Conservation (phyloP, 352 stramenopile species). For the Pythium oligandrum region DNA sequence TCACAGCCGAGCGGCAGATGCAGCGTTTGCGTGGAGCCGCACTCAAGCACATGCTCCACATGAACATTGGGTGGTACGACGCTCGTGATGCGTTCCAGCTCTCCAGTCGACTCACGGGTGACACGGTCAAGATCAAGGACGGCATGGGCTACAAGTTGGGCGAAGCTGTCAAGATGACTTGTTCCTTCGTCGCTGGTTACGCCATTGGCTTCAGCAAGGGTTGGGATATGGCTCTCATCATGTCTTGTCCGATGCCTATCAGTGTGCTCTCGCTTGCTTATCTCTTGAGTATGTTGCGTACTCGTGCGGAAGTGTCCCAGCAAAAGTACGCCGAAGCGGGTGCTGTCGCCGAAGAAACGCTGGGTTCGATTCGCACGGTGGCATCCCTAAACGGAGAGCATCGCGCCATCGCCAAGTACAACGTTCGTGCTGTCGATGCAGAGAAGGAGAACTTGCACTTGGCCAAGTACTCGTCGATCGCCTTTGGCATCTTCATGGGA, state of each 20-base stretch:
- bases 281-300: conserved; percentile 7
- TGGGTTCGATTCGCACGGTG: conserved; percentile 18
- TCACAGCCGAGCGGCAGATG: neutral
- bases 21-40: neutral
- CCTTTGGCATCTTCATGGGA: conserved; percentile 21
- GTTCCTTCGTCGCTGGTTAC: conserved; percentile 11
- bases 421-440: conserved; percentile 10
- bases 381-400: too few relatives aligned
- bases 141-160: conserved; percentile 12
- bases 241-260: conserved; percentile 12
- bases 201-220: conserved; percentile 13
- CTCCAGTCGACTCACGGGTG: too few relatives aligned
- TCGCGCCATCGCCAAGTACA: conserved; percentile 12
- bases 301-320: conserved; percentile 3
- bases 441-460: conserved; percentile 22
- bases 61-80: conserved; percentile 6
- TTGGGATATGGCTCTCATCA: conserved; percentile 15
- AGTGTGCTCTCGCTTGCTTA: conserved; percentile 8
- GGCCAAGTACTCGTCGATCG: conserved; percentile 14
- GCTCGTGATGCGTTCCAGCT: conserved; percentile 5
- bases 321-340: too few relatives aligned
- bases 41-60: conserved; percentile 5
- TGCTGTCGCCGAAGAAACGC: too few relatives aligned
- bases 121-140: too few relatives aligned
- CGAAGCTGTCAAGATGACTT: conserved; percentile 7